phyloP scores from a whole-genome alignment of 2,329 filamentous ascomycete genomes.

The Alternaria triticina region DNA sequence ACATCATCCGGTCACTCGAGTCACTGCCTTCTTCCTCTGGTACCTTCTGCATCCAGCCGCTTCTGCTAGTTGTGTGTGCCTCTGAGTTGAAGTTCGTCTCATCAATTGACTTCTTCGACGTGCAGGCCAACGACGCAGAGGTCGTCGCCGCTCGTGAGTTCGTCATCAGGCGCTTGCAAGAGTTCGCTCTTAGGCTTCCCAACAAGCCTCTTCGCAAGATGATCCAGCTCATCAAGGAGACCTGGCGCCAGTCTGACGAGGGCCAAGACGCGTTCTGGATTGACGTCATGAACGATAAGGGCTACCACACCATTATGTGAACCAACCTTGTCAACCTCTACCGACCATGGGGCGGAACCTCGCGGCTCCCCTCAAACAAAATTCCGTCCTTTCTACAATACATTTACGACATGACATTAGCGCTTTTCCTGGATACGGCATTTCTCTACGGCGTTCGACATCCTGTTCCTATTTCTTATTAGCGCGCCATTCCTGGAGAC shows the following conservation, averaged over 20 bases:
- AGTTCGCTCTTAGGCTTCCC: constrained; percentile 55
- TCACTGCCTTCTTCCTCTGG: constrained; percentile 60
- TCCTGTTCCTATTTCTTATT: constrained; percentile 12
- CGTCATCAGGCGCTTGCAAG: constrained; percentile 56
- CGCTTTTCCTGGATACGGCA: constrained; percentile 6
- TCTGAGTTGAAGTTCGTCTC: constrained; percentile 58
- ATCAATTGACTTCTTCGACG: constrained; percentile 45
- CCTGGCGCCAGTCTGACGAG: constrained; percentile 60
- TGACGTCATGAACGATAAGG: constrained; percentile 63
- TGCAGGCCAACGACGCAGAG: constrained; percentile 51
- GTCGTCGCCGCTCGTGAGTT: constrained; percentile 57
- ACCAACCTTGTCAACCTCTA: constrained; percentile 23
- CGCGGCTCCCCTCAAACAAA: constrained; percentile 6
- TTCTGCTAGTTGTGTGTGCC: constrained; percentile 58
- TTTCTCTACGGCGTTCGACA: constrained; percentile 7
- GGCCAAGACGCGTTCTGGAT: constrained; percentile 62
- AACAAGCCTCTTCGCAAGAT: constrained; percentile 60
- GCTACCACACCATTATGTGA: constrained; percentile 63
- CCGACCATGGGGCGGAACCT: not conserved
- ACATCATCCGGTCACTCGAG: constrained; percentile 58
- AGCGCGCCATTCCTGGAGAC: constrained; percentile 13
- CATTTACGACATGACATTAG: not conserved
- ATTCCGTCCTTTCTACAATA: constrained; percentile 5
- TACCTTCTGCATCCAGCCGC: constrained; percentile 61
- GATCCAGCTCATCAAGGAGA: constrained; percentile 59